Base-by-base conservation (phyloP, 495 filamentous ascomycete genomes). In the Lasiosphaeria hispida region DNA sequence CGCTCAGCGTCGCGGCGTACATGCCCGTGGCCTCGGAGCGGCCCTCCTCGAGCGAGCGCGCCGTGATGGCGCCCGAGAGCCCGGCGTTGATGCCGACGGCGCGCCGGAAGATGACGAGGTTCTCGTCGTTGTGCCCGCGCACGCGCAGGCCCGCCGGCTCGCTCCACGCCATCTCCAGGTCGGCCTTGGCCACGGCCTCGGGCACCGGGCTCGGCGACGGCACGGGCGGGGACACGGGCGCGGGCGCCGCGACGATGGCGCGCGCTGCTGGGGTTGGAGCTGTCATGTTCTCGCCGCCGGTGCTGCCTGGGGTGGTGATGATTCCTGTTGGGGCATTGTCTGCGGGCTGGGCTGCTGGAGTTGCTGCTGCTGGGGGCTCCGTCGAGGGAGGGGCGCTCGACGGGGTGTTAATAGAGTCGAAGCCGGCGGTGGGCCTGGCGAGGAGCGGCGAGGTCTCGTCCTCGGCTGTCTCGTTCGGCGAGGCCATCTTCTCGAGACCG, bases 51-150 rank as follows among this genome's bases (percentile, higher is more conserved):
- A 78, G 67, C 0, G 72, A 71, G 1, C 61, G 60, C 23, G 51
- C 69, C 0, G 49, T 52, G 3, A 48, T 18, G 10, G 45, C 53
- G 30, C 42, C 39, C 3, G 57, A 18, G 23, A 65, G 54, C 13
- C 59, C 51, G 17, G 60, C 63, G 63, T 77, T 77, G 63, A 78
- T 78, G 0, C 75, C 75, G 0, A 78, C 57, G 0, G 75, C 75
- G 7, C 65, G 66, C 18, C 75, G 65, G 58, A 77, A 78, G 36
- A 78, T 76, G 33, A 64, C 39, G 4, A 78, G 71, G 57, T 76
- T 76, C 58, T 78, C 75, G 47, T 78, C 72, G 57, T 78, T 78
- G 33, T 62, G 50, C 7, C 58, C 55, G 34, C 73, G 75, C 35
- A 74, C 58, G 14, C 64, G 63, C 17, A 78, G 69, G 6, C 75